Evolutionary conservation across 83 land plant species (phyloP), one percentile per base, ranked within the genome.

Genomic region (Thuja plicata): DNA sequence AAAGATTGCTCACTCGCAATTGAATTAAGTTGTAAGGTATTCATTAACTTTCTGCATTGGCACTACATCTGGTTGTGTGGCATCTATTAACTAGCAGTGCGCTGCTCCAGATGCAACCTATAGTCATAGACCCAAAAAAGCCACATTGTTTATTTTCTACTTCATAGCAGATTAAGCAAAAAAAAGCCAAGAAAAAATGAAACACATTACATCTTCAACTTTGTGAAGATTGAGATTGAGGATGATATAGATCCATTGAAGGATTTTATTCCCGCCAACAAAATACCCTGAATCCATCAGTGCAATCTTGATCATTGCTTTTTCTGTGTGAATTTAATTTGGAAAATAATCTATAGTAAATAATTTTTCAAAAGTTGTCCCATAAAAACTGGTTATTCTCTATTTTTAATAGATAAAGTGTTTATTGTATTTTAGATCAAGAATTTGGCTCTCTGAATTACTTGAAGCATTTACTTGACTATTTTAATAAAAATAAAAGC

Each of bases 271-370:
- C 45, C 90, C 76, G 16, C 91, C 93, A 83, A 92, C 93, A 71
- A 92, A 92, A 86, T 92, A 92, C n/a, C 90, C 88, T 30, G 85
- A 78, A 40, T 92, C 93, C 93, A 90, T 92, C 89, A 90, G 48
- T 52, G 91, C 93, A 85, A 92, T 92, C 38, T 88, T 90, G 35
- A 88, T 88, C 50, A 88, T 90, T n/a, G 90, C 93, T 91, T 5
- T 83, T 12, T 80, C n/a, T 38, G 2, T 66, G 32, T 7, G 11
- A 66, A 66, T 66, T 66, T 27, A 46, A 8, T 46, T 8, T 46
- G 10, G 8, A 46, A 46, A 46, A 46, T 7, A 46, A 46, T 46
- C 8, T 46, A 5, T 46, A 46, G 50, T 0, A 46, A 46, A 46
- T 8, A 43, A 46, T 46, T 5, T 46, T 46, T 46, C 3, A 8